Percentiles rank a stretch among this genome's conserved stretches.
Evolutionary conservation across 148 eudicot species (phyloP).

Genomic region (Persicaria tinctoria): DNA sequence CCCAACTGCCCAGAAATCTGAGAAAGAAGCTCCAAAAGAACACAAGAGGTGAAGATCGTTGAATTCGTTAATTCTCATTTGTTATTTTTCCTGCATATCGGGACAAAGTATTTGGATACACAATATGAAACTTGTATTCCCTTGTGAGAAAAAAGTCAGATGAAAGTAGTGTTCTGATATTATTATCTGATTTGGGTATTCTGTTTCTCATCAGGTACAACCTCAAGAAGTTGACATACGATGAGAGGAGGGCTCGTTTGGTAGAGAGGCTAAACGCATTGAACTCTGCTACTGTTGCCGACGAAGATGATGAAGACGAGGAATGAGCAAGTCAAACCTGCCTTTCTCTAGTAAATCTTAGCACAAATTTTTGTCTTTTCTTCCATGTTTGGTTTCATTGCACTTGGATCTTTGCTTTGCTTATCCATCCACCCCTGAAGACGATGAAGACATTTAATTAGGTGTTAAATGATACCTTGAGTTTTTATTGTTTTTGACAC

Average conservation of each 20-base stretch:
- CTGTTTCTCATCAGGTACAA: constrained; percentile 40
- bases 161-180: too few relatives aligned
- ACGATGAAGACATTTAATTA: too few relatives aligned
- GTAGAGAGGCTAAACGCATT: constrained; percentile 58
- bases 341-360: background rate
- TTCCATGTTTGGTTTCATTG: background rate
- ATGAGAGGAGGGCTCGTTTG: constrained; percentile 63
- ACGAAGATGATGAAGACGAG: background rate
- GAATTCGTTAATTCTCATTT: background rate
- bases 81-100: background rate
- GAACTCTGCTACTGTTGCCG: constrained; percentile 27
- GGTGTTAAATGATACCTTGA: too few relatives aligned
- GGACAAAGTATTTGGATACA: too few relatives aligned
- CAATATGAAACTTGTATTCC: too few relatives aligned
- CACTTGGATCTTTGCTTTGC: background rate
- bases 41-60: constrained; percentile 14
- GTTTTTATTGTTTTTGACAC: too few relatives aligned
- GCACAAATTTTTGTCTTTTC: background rate
- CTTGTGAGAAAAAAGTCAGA: too few relatives aligned
- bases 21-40: constrained; percentile 11
- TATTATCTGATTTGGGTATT: background rate
- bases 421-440: too few relatives aligned
- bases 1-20: constrained; percentile 12
- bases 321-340: background rate
- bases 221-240: constrained; percentile 71